Evolutionary conservation across 129 eudicot genomes (phyloP), one percentile per base, ranked within the genome.

Genomic region (Chrysanthemum makinoi): DNA sequence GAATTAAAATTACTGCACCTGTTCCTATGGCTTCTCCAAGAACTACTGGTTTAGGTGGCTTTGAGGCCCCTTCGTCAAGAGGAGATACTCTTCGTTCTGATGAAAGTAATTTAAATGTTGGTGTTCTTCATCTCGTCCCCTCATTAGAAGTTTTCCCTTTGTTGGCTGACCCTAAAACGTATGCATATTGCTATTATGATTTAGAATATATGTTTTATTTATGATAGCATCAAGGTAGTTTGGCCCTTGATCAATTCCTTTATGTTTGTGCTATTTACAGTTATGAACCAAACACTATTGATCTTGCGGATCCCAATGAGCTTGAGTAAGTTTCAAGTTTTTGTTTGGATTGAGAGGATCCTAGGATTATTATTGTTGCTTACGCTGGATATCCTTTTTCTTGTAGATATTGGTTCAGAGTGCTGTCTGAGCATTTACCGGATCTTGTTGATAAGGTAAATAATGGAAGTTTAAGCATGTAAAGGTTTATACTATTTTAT

Each of bases 11-110:
- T 20, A 87, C 93, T n/a, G 97, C 97, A 72, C 99, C 99, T 51
- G 96, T 94, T 77, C 99, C 99, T 46, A 87, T 77, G 97, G 83
- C 86, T 79, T 80, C 96, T 48, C 89, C 96, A 49, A 86, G 81
- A 79, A 94, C 97, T 51, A 94, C 96, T 75, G 99, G 99, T 46
- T 91, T 94, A 77, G 99, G 99, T 58, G 99, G 99, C 69, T 90
- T 90, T 81, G 99, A 90, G 68, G 97, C 88, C 65, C 99, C 99
- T 48, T 94, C 88, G 19, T 94, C 99, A 54, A 87, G 61, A 84
- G 97, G 97, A 66, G 89, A 85, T 67, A 61, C 83, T 15, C 79
- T 94, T 54, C 93, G 99, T 16, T 77, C 80, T 46, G 99, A 94
- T 83, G 94, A 96, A 66, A 94, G 99, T 78, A 84, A 87, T 76